Evolutionary conservation across 164 flowering plant genomes (phyloP), one percentile per base, ranked within the genome.

Genomic region (Umbellularia californica): DNA sequence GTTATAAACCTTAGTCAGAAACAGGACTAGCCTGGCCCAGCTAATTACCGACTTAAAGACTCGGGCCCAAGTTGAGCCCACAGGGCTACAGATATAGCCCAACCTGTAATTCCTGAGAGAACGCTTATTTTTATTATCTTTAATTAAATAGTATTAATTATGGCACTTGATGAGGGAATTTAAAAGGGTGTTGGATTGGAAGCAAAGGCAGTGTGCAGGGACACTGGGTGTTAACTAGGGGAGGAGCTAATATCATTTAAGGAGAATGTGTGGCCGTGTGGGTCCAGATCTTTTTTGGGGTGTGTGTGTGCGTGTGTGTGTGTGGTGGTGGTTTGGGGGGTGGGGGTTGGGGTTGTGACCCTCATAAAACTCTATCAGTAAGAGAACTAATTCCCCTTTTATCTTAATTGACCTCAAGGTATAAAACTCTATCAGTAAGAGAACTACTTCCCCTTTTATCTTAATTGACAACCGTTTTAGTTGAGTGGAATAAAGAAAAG

Each of bases 321-420:
- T 5, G 35, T 0, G 35, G 33, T 0, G 33, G 2, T 4, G 0
- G 30, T 0, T 4, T 0, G 5, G 2, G 30, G 0, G 30, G 0
- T 4, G 0, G 30, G 2, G 5, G 2, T 4, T 0, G 5, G 2
- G 30, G 47, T 9, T 27, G 47, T 28, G 50, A 30, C 50, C 69
- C 69, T 67, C n/a, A 51, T 23, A 41, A 30, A 33, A 33, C 52
- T 41, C 47, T 41, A 6, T 35, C 41, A 35, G 41, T 5, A 6
- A 35, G 47, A 35, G 47, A 35, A 35, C 47, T 35, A 35, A 10
- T 41, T 41, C 47, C 10, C 11, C 47, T 55, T 15, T 55, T 3
- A 20, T 55, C 14, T 51, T 70, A 47, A 51, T 70, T 55, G 69
- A 30, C 69, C 69, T 67, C n/a, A 70, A n/a, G 27, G 25, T 22